A percentile compares a stretch with the other conserved stretches of the same genome.
These are phyloP conservation scores for Croton setiger DNA, from an alignment of 441 rosid species.

Conservation along the genomic window DNA sequence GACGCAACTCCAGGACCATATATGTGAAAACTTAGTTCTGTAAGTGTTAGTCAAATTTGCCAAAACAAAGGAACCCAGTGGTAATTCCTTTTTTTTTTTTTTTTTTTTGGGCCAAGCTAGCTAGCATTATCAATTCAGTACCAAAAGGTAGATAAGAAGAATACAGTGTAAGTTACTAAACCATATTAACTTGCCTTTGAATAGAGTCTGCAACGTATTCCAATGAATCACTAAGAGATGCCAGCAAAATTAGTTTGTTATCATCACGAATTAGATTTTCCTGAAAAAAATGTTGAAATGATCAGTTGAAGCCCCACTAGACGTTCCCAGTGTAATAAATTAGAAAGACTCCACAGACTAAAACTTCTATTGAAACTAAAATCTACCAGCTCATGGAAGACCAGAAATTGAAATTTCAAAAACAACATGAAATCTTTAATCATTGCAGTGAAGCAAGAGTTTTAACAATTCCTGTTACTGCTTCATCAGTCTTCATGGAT, in stretches of 20 bases:
- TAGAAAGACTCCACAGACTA: background rate
- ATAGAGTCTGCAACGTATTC: constrained; percentile 96
- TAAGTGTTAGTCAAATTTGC: too few relatives aligned
- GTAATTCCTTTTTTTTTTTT: too few relatives aligned
- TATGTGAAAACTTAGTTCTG: too few relatives aligned
- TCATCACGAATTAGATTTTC: constrained; percentile 96
- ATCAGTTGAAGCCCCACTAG: background rate
- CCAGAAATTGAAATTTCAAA: background rate
- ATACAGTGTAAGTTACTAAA: constrained; percentile 3
- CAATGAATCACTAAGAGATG: constrained; percentile 98
- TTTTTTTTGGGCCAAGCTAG: too few relatives aligned
- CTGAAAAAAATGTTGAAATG: constrained; percentile 35
- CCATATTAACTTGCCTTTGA: constrained; percentile 60
- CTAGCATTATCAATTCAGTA: background rate
- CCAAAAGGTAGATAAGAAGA: background rate
- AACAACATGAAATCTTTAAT: background rate
- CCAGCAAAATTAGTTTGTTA: constrained; percentile 86
- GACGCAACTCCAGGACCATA: too few relatives aligned
- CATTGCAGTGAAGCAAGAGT: background rate
- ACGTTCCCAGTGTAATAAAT: background rate
- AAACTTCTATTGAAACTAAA: background rate
- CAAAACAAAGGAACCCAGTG: too few relatives aligned
- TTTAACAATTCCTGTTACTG: background rate
- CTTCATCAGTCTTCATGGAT: background rate
- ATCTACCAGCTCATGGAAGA: background rate